These are phyloP conservation scores for Leptographium wingfieldii DNA, from an alignment of 2,329 filamentous ascomycete species.

Conservation along the genomic window DNA sequence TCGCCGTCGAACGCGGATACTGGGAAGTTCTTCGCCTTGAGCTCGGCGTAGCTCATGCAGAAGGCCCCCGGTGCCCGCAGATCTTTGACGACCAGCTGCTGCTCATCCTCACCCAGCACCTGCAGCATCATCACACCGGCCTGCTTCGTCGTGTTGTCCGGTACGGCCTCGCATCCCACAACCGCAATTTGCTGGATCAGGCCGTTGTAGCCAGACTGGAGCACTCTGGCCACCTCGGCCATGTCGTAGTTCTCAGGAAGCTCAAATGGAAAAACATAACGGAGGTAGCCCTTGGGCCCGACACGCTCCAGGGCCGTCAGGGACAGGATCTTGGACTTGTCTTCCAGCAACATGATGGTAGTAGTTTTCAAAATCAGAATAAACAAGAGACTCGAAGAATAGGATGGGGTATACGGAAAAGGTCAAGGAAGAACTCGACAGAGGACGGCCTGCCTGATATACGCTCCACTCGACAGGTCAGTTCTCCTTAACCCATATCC, in stretches of 20 bases:
- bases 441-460: too few species aligned
- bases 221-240: background rate
- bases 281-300: slow-evolving; percentile 3
- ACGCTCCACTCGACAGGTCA: too few species aligned
- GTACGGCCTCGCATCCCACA: background rate
- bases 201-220: background rate
- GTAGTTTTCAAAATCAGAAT: too few species aligned
- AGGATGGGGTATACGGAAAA: too few species aligned
- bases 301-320: slow-evolving; percentile 3
- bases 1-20: background rate
- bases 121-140: background rate
- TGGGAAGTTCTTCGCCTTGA: background rate
- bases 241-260: background rate
- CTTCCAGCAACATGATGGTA: background rate
- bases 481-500: too few species aligned
- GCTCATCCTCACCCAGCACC: background rate
- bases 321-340: background rate
- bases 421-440: too few species aligned
- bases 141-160: background rate
- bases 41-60: background rate
- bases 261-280: slow-evolving; percentile 3
- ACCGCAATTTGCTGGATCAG: background rate
- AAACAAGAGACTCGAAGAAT: too few species aligned
- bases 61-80: background rate
- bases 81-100: background rate